Conservation (phyloP, 139 green algal species). For the Tetraselmis striata region DNA sequence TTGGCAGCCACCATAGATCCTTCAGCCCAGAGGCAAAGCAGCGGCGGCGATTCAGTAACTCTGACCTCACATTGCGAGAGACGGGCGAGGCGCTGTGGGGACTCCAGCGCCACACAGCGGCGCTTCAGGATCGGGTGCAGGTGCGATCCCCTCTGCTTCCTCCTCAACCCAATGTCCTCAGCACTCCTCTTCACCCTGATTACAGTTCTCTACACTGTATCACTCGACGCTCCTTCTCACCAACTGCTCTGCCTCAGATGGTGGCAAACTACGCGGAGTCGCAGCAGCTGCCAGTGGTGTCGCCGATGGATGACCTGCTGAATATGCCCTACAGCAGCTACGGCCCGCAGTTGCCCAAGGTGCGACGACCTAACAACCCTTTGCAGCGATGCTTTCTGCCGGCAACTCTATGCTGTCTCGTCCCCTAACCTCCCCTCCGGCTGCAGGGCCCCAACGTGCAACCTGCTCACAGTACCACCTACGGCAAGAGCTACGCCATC, state of each 20-base stretch:
- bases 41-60: neutral
- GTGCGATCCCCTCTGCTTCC: neutral
- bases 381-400: too few species aligned
- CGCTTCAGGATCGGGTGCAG: neutral
- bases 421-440: too few species aligned
- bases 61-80: neutral
- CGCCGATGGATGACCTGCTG: neutral
- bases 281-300: neutral
- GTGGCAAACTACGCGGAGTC: neutral
- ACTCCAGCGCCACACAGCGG: neutral
- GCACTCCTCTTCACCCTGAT: too few species aligned
- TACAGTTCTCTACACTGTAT: too few species aligned
- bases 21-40: neutral
- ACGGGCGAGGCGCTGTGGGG: neutral
- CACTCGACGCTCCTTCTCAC: too few species aligned
- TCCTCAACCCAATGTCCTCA: neutral
- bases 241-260: too few species aligned
- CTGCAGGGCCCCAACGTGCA: too few species aligned
- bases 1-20: too few species aligned
- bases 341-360: neutral
- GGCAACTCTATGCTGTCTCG: too few species aligned
- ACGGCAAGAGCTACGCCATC: neutral
- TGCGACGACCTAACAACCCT: too few species aligned
- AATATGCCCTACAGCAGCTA: neutral
- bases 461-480: neutral